A percentile compares a stretch with the other conserved stretches of the same genome.
phyloP scores from a whole-genome alignment of 1,284 basidiomycete genomes.

The Puccinia coronata region DNA sequence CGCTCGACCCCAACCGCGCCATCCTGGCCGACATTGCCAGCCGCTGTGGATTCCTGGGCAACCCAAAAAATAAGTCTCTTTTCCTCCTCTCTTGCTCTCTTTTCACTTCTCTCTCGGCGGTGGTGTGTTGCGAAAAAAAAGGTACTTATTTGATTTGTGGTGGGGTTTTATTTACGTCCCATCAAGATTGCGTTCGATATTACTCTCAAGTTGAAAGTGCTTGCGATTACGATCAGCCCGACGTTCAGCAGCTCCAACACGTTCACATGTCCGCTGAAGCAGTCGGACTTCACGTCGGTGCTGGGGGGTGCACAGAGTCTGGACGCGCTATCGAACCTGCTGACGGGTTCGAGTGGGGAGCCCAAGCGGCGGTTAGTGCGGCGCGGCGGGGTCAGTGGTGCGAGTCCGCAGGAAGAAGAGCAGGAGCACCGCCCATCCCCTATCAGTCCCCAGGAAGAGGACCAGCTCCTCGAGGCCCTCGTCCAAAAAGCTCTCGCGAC shows the following conservation, averaged over 20 bases:
- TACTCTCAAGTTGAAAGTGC: conserved; percentile 54
- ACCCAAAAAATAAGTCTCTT: conserved; percentile 20
- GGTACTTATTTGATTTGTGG: neutral
- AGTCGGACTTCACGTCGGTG: conserved; percentile 31
- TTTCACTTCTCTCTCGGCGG: too few species aligned
- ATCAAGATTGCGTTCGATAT: conserved; percentile 56
- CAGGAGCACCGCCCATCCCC: neutral
- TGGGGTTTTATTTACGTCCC: conserved; percentile 24
- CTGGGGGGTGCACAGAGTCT: conserved; percentile 49
- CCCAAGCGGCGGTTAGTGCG: neutral
- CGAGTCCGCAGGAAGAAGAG: too few species aligned
- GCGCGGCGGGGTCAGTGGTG: too few species aligned
- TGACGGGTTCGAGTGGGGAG: conserved; percentile 49
- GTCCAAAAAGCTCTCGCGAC: neutral
- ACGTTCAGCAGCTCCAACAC: conserved; percentile 49
- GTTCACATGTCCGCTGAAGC: conserved; percentile 38
- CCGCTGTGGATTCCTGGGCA: conserved; percentile 55
- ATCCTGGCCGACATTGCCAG: conserved; percentile 55
- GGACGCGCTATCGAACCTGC: conserved; percentile 53
- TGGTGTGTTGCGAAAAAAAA: too few species aligned
- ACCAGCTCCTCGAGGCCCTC: neutral
- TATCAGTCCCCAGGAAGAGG: neutral
- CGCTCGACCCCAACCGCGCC: conserved; percentile 52
- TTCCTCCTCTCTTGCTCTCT: neutral
- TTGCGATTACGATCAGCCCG: conserved; percentile 53